Percentiles rank a stretch among this genome's conserved stretches.
phyloP scores from a whole-genome alignment of 257 asterid genomes.

The Nyctanthes arbortristis region DNA sequence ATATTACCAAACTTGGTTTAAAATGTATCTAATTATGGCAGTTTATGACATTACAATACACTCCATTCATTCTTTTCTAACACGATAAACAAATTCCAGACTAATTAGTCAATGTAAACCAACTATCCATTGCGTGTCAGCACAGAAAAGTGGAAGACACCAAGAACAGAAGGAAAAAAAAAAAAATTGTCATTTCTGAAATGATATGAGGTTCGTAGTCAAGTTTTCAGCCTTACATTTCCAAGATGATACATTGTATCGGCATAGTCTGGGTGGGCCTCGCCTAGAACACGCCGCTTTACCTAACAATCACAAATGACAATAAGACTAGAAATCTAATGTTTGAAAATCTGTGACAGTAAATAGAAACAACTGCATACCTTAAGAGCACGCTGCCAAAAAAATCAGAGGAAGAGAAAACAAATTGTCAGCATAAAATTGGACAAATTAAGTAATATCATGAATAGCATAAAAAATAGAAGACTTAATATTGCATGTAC shows the following conservation, averaged over 20 bases:
- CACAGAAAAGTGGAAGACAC: not conserved
- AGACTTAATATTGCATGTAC: slow-evolving; percentile 1
- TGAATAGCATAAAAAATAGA: slow-evolving; percentile 13
- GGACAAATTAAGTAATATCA: slow-evolving; percentile 18
- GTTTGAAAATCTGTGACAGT: slow-evolving; percentile 26
- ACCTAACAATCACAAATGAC: slow-evolving; percentile 47
- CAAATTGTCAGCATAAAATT: slow-evolving; percentile 25
- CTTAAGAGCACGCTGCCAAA: slow-evolving; percentile 89
- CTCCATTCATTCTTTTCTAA: not conserved
- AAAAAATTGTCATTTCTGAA: not conserved
- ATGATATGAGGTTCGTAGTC: not conserved
- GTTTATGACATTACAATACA: not conserved
- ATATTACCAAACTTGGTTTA: not conserved
- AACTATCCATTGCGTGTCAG: not conserved
- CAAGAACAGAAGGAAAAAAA: not conserved
- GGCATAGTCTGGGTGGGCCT: slow-evolving; percentile 80
- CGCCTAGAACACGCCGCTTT: slow-evolving; percentile 87
- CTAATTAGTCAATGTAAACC: not conserved
- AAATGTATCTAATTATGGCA: not conserved
- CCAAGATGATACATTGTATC: slow-evolving; percentile 94
- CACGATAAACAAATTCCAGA: not conserved
- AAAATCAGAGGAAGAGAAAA: slow-evolving; percentile 29
- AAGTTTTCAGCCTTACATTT: slow-evolving; percentile 52
- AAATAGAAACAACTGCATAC: slow-evolving; percentile 42
- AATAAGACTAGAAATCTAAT: slow-evolving; percentile 22